Conservation (phyloP, 768 basidiomycete species). For the Trametes gibbosa region DNA sequence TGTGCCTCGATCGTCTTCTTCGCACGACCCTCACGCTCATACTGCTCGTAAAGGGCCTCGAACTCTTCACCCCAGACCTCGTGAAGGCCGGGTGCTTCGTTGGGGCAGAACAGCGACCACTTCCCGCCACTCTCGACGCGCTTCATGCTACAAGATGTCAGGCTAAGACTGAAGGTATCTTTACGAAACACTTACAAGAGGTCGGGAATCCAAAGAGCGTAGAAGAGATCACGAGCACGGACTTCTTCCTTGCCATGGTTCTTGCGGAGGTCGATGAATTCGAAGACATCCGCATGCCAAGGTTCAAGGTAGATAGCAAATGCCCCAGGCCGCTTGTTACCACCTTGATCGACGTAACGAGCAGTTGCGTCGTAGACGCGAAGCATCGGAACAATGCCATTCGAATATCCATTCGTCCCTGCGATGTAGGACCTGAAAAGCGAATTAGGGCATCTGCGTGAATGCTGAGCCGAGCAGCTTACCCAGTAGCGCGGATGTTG, state of each 20-base stretch:
- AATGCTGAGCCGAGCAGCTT: conserved; percentile 24
- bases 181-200: conserved; percentile 65
- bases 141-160: conserved; percentile 69
- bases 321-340: conserved; percentile 98
- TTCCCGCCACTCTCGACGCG: conserved; percentile 86
- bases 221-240: conserved; percentile 95
- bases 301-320: conserved; percentile 99
- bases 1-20: conserved; percentile 87
- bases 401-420: conserved; percentile 98
- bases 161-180: not conserved
- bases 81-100: conserved; percentile 86
- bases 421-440: conserved; percentile 87
- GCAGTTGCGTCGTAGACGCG: conserved; percentile 97
- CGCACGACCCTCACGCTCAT: conserved; percentile 87
- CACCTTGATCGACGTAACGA: conserved; percentile 97
- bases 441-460: not conserved
- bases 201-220: conserved; percentile 96
- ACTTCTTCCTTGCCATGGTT: conserved; percentile 99
- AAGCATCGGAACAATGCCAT: conserved; percentile 99
- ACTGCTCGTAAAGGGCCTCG: conserved; percentile 78
- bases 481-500: conserved; percentile 95
- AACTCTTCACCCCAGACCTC: conserved; percentile 92
- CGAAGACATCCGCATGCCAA: conserved; percentile 97
- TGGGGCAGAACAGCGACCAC: conserved; percentile 98
- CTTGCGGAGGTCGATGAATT: conserved; percentile 96